These are phyloP conservation scores for Wickerhamiella occidentalis DNA, from an alignment of 805 yeast genomes.

Conservation along the genomic window DNA sequence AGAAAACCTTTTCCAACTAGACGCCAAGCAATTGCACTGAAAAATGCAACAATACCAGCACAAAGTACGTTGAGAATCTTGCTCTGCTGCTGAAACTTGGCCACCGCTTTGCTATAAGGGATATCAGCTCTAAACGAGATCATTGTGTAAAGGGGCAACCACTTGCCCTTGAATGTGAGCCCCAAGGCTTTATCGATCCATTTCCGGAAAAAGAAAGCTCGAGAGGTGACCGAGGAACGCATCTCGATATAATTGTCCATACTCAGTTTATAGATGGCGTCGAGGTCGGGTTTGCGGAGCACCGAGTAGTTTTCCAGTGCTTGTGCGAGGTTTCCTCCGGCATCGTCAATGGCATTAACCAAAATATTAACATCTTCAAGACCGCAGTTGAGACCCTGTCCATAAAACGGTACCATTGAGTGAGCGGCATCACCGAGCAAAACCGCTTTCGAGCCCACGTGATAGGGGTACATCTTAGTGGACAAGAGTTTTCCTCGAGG, in stretches of 20 bases:
- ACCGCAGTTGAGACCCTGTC: constrained; percentile 95
- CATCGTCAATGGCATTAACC: constrained; percentile 36
- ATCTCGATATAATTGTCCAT: constrained; percentile 73
- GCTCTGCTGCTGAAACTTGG: constrained; percentile 43
- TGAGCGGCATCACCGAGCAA: constrained; percentile 91
- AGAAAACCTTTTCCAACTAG: not conserved
- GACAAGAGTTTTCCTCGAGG: constrained; percentile 75
- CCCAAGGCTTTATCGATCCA: constrained; percentile 55
- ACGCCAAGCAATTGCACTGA: not conserved
- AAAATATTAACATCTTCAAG: constrained; percentile 76
- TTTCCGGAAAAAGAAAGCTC: constrained; percentile 51
- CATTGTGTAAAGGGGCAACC: constrained; percentile 89
- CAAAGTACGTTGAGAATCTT: constrained; percentile 30
- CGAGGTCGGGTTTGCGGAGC: constrained; percentile 50
- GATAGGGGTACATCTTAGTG: constrained; percentile 57
- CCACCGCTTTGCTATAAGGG: constrained; percentile 56
- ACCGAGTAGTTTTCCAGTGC: constrained; percentile 48
- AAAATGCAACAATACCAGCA: not conserved
- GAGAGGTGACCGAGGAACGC: constrained; percentile 65
- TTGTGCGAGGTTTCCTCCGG: constrained; percentile 12
- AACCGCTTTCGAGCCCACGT: constrained; percentile 47
- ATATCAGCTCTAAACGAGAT: constrained; percentile 80
- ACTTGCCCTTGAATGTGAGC: constrained; percentile 42
- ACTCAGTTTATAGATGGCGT: constrained; percentile 67
- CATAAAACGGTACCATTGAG: constrained; percentile 96